Base-by-base conservation (phyloP, 495 filamentous ascomycete species). In the Podospora didyma region DNA sequence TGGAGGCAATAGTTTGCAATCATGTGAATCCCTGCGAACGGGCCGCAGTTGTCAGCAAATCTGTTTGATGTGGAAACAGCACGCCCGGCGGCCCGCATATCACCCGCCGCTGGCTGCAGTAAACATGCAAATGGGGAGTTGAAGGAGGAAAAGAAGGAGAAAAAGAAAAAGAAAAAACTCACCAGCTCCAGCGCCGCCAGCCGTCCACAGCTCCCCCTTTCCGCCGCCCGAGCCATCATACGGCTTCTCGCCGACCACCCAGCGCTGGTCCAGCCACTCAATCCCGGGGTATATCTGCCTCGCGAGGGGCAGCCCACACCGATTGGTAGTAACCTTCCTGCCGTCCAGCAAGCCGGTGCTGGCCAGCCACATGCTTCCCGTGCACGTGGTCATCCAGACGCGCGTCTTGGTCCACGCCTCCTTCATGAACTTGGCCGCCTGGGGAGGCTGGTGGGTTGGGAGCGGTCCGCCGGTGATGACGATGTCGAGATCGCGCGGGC, bases 151-250 rank as follows among this genome's bases (percentile, higher is more conserved):
- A 17, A 1, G 34, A 12, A 34, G 23, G 39, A 22, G 1, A 3
- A 24, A 3, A 58, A 22, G 41, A 49, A 26, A 22, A n/a, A n/a
- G n/a, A n/a, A 20, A 9, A 53, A 53, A 49, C 56, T 54, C 24
- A 62, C 63, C 59, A 53, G 54, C 49, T 0, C 64, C 64, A 17
- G 64, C 64, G 16, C 54, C 61, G 1, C 64, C 64, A 7, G 61
- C 11, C 17, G 61, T 67, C 64, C 64, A 67, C 44, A 67, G 28
- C 53, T 67, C 64, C 3, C 64, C 59, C 59, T 67, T 64, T 1
- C 50, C 56, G 20, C 50, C 56, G 20, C 31, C 31, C 23, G 16
- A 2, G n/a, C 52, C 52, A 35, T 54, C 52, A 54, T 21, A 60
- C 7, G 39, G 31, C 59, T 61, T 65, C 52, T 65, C 58, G 9